Base-by-base conservation (phyloP, 2,329 filamentous ascomycete genomes). In the Phyllosticta paracitricarpa region DNA sequence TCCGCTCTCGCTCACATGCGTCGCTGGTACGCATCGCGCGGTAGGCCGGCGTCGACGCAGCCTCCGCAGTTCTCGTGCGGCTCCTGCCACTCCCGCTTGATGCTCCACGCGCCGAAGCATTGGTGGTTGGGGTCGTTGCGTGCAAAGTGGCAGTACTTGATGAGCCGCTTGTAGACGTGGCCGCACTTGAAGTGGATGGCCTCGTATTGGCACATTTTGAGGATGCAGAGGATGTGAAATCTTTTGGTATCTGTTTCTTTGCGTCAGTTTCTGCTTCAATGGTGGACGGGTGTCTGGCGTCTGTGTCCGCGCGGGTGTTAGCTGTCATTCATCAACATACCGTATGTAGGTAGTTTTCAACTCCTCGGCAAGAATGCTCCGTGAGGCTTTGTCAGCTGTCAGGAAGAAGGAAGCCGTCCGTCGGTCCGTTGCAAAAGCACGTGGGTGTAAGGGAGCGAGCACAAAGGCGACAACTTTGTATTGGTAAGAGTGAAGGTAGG, bases 71-170 rank as follows among this genome's bases (percentile, higher is more conserved):
- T 73, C 12, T 81, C 76, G 4, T 71, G 73, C 68, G 86, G 84
- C 30, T 79, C 77, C 78, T 82, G 84, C 69, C 82, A 82, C 64
- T 84, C 76, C 25, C 84, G 81, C 64, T 72, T 76, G 63, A 89
- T 78, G 51, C 82, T 82, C 75, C 88, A 86, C 61, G 89, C 82
- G 10, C 84, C 80, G 65, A 82, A 83, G 72, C 89, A 91, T 66
- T 84, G 79, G 70, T 91, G 87, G 64, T 82, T 79, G 0, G 83
- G 83, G 66, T 90, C 85, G 69, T 89, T 89, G 62, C 89, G 85
- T 5, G 88, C 87, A 66, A 84, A 85, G 73, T 91, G 89, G 72
- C 89, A 92, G 72, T 89, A 82, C 25, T 83, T 84, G 68, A 86
- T 84, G 30, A 89, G 77, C 22, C 84, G 81, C 26, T 80, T 73